These are phyloP conservation scores for Luffa aegyptiaca DNA, from an alignment of 306 rosid species.

Conservation along the genomic window DNA sequence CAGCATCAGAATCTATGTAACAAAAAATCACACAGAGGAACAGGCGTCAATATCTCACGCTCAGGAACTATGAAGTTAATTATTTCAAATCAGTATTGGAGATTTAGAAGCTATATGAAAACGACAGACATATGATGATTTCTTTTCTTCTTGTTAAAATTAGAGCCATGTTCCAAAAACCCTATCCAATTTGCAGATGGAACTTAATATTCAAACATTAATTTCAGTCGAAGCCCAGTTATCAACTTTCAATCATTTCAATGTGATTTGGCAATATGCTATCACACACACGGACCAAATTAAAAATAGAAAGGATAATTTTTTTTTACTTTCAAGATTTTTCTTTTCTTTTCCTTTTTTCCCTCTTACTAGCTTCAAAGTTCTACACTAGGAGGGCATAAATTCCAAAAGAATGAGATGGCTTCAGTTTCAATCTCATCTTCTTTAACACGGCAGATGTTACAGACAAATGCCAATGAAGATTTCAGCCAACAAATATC, in stretches of 20 bases:
- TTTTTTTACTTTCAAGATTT: neutral
- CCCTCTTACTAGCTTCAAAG: neutral
- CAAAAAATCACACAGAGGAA: constrained; percentile 8
- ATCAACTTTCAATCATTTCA: neutral
- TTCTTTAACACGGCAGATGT: neutral
- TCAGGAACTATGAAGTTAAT: neutral
- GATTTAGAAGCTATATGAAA: neutral
- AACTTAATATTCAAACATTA: neutral
- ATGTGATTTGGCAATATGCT: neutral
- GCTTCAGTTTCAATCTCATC: neutral
- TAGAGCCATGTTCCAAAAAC: neutral
- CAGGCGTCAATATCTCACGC: neutral
- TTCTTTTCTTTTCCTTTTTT: neutral
- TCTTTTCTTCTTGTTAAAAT: neutral
- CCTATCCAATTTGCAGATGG: neutral
- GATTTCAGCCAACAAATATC: neutral
- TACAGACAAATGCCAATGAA: neutral
- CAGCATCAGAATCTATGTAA: constrained; percentile 41
- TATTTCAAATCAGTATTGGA: neutral
- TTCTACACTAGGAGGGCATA: neutral
- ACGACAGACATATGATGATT: neutral
- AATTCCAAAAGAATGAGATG: neutral
- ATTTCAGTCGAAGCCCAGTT: neutral
- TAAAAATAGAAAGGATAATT: neutral
- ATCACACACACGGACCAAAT: neutral